Evolutionary conservation across 2,329 filamentous ascomycete species (phyloP).

Genomic region (Esteya vermicola): DNA sequence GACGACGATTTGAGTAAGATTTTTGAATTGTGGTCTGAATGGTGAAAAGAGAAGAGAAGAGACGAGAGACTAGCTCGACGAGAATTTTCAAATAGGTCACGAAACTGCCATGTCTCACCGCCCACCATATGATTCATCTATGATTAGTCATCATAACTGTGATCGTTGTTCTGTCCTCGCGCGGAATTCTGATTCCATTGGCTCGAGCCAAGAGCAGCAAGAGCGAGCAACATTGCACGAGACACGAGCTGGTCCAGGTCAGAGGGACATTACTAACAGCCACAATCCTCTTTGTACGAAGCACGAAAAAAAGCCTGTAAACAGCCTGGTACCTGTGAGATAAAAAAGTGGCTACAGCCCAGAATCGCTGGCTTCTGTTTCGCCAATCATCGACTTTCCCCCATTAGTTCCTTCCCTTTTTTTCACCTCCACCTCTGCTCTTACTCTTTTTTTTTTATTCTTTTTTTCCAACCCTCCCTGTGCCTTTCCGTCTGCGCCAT

Average conservation of each 20-base stretch:
- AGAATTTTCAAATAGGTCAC: background rate
- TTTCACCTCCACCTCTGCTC: slow-evolving; percentile 4
- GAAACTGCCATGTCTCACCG: slow-evolving; percentile 3
- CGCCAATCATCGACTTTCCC: slow-evolving; percentile 1
- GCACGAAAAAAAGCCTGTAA: background rate
- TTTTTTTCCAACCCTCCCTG: background rate
- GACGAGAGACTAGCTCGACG: background rate
- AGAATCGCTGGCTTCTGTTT: slow-evolving; percentile 1
- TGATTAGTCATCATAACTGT: too few relatives aligned
- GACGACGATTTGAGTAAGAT: slow-evolving; percentile 19
- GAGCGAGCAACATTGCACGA: too few relatives aligned
- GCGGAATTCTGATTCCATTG: too few relatives aligned
- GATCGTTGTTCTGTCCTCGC: too few relatives aligned
- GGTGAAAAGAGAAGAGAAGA: slow-evolving; percentile 11
- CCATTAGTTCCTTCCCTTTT: slow-evolving; percentile 1
- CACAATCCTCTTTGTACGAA: too few relatives aligned
- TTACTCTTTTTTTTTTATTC: background rate
- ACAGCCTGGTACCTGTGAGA: background rate
- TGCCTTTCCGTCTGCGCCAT: background rate
- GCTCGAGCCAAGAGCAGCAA: too few relatives aligned
- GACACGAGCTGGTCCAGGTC: too few relatives aligned
- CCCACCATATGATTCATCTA: background rate
- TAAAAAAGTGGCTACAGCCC: background rate
- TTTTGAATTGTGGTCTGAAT: slow-evolving; percentile 17
- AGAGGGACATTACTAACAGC: too few relatives aligned